Evolutionary conservation across 106 monocot genomes (phyloP), one percentile per base, ranked within the genome.

Genomic region (Ottelia alismoides): DNA sequence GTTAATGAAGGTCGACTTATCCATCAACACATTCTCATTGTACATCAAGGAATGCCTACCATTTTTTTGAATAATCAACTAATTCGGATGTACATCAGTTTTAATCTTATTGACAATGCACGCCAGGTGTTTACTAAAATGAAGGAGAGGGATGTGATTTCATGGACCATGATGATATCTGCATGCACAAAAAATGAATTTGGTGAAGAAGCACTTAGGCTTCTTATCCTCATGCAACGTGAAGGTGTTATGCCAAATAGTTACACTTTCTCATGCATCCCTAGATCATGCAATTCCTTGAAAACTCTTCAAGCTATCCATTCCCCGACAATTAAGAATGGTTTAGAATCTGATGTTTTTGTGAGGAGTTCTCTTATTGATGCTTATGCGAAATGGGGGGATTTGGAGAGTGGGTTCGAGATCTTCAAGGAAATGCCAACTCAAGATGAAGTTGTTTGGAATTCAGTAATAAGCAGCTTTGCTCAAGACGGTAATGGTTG

Each of bases 381-480:
- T 69, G 32, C 60, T 10, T 83, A 80, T 53, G 70, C 68, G 0
- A 89, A 76, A 49, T 73, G 29, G 52, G 80, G 72, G 2, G 83
- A 80, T 62, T 45, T 71, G 30, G 54, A 69, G 11, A 64, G 73
- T 20, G 83, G 83, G 30, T 61, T 62, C 64, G 53, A 47, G 7
- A 68, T 83, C 19, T 89, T 89, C 28, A 27, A 51, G 19, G 83
- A 89, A 51, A 77, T 80, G 71, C 52, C 28, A 14, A 84, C 84
- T 0, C 5, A 59, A 10, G 90, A 91, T 49, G 50, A 60, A 47
- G 70, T 84, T 25, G 84, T 91, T 10, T 84, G 90, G 90, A 91
- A 91, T 71, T 84, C 90, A 17, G 65, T 91, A 53, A 85, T 91
- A 11, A 81, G 84, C 1, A 78, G 72, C 2, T 78, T 84, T 25